Conservation (phyloP, 2,329 filamentous ascomycete genomes). For the Nemania diffusa region DNA sequence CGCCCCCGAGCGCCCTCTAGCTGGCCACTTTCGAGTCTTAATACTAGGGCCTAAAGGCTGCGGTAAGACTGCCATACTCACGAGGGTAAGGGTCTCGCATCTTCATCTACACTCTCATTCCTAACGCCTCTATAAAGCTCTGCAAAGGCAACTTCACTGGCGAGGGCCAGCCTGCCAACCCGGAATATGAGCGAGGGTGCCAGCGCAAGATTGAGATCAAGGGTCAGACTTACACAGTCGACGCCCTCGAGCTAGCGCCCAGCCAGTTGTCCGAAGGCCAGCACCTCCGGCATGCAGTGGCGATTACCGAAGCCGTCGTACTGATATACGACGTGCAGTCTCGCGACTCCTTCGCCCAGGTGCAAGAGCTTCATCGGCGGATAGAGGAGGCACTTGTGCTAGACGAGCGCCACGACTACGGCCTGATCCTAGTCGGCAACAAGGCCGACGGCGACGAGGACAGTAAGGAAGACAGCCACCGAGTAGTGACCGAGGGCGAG, state of each 20-base stretch:
- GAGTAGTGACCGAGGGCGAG: constrained; percentile 49
- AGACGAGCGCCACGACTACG: constrained; percentile 29
- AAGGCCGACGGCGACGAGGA: constrained; percentile 50
- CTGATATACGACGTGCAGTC: constrained; percentile 43
- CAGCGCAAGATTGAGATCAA: constrained; percentile 51
- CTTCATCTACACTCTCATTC: constrained; percentile 5
- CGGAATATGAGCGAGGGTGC: constrained; percentile 48
- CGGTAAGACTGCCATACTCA: constrained; percentile 56
- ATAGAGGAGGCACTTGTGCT: constrained; percentile 45
- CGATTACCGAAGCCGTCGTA: constrained; percentile 55
- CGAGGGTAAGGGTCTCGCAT: constrained; percentile 46
- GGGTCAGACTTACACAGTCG: constrained; percentile 48
- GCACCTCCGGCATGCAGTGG: constrained; percentile 52
- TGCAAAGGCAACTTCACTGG: constrained; percentile 46
- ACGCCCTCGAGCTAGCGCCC: constrained; percentile 53
- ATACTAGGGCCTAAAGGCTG: constrained; percentile 53
- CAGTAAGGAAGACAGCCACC: constrained; percentile 36
- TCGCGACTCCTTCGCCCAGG: constrained; percentile 43
- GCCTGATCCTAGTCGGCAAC: constrained; percentile 49
- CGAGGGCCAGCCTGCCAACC: constrained; percentile 40
- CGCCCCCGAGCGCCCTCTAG: constrained; percentile 38
- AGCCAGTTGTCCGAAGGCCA: constrained; percentile 48
- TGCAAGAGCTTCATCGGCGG: constrained; percentile 31
- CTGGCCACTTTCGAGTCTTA: constrained; percentile 53
- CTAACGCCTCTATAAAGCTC: constrained; percentile 45